Evolutionary conservation across 1,284 basidiomycete species (phyloP), one percentile per base, ranked within the genome.

Genomic region (Leccinum fallax): DNA sequence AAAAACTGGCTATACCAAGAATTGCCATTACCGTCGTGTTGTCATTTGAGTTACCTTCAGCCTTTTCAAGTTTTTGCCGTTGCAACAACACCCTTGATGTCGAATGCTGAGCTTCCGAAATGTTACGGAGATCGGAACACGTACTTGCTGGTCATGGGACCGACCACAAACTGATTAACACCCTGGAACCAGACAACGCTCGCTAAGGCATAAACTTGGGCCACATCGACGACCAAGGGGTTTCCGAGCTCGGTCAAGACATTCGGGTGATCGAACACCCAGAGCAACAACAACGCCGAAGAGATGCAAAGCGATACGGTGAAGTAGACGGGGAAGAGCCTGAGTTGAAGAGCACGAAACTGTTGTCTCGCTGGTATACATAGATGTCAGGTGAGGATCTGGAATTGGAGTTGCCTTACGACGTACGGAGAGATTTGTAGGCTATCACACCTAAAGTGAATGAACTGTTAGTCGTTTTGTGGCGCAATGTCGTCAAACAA

Each of bases 301-400:
- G 87, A 83, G 36, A 89, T 76, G 19, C 75, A 67, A 46, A 89
- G 83, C 28, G 86, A 88, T 53, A 85, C 74, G 28, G 82, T 74
- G 69, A 94, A 94, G 77, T 92, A 94, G 61, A 89, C 74, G 1
- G 93, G 91, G 75, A 92, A 91, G 0, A 83, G 84, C 66, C 83
- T 83, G 68, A 90, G 85, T 73, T 94, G 92, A 40, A 95, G 82
- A 49, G 82, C 78, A n/a, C 88, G 85, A 66, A 94, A 94, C 63
- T 89, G 86, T 59, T 89, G 85, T 56, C 61, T 66, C 24, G 53
- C 53, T 63, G 21, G n/a, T 15, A 52, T 34, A 36, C 24, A 51
- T 21, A 49, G 24, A 11, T 28, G 6, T 7, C 11, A 11, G 2
- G 19, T 46, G 19, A 46, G 43, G 16, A 43, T 43, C 40, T 43